Percentiles rank a stretch among this genome's conserved stretches.
Evolutionary conservation across 257 asterid species (phyloP).

Genomic region (Solanum boliviense): DNA sequence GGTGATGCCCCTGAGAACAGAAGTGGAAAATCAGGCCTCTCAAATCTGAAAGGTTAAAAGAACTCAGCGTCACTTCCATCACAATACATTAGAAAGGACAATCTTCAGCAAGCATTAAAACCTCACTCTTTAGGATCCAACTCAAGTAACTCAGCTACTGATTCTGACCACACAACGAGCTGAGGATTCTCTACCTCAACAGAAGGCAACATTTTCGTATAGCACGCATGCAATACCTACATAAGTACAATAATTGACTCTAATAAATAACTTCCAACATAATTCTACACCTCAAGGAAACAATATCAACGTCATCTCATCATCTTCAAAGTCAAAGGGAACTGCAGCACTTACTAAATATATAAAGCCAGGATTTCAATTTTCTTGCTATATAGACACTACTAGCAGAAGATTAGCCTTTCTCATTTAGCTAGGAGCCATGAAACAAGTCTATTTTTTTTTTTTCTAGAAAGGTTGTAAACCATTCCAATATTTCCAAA

Average conservation of each 20-base stretch:
- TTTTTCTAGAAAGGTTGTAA: not conserved
- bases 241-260: not conserved
- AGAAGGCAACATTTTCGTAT: conserved; percentile 75
- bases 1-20: conserved; percentile 68
- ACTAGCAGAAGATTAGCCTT: not conserved
- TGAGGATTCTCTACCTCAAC: conserved; percentile 84
- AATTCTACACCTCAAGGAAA: not conserved
- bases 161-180: conserved; percentile 84
- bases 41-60: conserved; percentile 53
- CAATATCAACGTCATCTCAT: not conserved
- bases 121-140: conserved; percentile 83
- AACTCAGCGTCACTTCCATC: conserved; percentile 8
- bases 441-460: not conserved
- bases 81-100: conserved; percentile 1
- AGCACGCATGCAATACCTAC: conserved; percentile 87
- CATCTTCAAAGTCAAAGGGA: not conserved
- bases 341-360: not conserved
- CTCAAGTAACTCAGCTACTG: conserved; percentile 73
- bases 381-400: not conserved
- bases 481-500: not conserved
- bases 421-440: not conserved
- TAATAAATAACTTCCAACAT: not conserved
- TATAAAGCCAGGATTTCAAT: not conserved
- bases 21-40: conserved; percentile 72
- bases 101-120: not conserved